Conservation (phyloP, 257 asterid species). For the Scutellaria minor region DNA sequence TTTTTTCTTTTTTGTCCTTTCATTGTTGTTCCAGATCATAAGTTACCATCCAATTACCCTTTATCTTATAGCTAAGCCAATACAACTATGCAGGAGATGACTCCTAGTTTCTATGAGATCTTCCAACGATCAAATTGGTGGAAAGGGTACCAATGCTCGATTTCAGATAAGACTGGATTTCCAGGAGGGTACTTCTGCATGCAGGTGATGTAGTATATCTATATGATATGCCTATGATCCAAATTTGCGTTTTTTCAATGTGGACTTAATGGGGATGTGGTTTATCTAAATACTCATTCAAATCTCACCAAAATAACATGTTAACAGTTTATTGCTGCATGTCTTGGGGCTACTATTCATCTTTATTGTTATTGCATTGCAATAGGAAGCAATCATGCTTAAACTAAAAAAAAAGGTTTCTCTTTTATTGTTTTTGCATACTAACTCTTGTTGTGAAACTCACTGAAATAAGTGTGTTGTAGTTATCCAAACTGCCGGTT, state of each 20-base stretch:
- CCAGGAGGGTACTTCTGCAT: conserved; percentile 79
- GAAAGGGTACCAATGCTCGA: conserved; percentile 82
- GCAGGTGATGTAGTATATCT: conserved; percentile 57
- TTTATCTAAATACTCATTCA: not conserved
- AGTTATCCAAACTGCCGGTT: conserved; percentile 77
- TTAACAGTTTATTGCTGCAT: no score
- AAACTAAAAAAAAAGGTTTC: not conserved
- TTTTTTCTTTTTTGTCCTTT: not conserved
- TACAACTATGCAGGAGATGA: conserved; percentile 73
- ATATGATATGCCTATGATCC: not conserved
- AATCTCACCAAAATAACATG: not conserved
- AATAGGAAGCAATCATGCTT: no score
- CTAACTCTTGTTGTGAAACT: not conserved
- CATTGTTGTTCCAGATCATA: not conserved
- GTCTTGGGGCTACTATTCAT: no score
- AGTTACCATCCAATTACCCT: not conserved
- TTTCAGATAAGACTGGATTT: conserved; percentile 46
- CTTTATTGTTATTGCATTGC: no score
- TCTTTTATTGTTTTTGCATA: not conserved
- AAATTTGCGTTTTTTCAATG: not conserved
- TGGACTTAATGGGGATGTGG: not conserved
- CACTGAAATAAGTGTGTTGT: conserved; percentile 31
- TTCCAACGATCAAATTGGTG: conserved; percentile 82
- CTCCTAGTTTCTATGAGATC: conserved; percentile 62
- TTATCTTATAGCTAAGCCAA: conserved; percentile 12